These are phyloP conservation scores for Pleurotus tuoliensis DNA, from an alignment of 768 basidiomycete genomes.

Conservation along the genomic window DNA sequence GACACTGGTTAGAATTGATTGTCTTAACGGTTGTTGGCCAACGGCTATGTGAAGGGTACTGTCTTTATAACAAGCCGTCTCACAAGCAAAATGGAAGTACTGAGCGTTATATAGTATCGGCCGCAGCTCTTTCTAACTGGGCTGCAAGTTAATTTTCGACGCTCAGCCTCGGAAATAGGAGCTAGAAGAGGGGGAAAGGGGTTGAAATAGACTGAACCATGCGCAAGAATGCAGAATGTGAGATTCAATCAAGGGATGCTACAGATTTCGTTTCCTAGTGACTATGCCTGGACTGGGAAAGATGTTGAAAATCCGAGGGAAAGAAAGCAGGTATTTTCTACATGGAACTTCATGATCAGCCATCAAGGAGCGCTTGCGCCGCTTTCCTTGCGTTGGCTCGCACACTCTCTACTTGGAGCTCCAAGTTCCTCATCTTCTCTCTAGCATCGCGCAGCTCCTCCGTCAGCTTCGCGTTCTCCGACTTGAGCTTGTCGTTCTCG, in stretches of 20 bases:
- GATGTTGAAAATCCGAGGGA: not conserved
- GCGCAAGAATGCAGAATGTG: no score
- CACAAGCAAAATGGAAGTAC: no score
- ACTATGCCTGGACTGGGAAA: not conserved
- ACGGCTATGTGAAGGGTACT: no score
- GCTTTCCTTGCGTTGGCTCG: constrained; percentile 75
- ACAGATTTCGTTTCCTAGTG: not conserved
- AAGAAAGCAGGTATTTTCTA: not conserved
- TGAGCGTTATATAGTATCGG: no score
- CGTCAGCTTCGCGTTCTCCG: constrained; percentile 61
- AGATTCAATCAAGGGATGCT: not conserved
- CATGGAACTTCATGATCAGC: constrained; percentile 8
- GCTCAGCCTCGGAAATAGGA: no score
- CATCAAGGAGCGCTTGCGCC: constrained; percentile 54
- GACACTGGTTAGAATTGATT: no score
- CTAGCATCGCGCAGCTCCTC: constrained; percentile 74
- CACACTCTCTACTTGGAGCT: constrained; percentile 75
- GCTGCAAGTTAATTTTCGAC: no score
- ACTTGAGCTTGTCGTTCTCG: constrained; percentile 13
- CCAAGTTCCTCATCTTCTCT: constrained; percentile 78
- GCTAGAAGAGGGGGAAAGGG: no score
- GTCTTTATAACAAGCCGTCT: no score
- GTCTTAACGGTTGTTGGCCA: no score
- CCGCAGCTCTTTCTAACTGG: no score
- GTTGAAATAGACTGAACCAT: no score